Base-by-base conservation (phyloP, 73 alveolate species). In the Tetrahymena borealis region DNA sequence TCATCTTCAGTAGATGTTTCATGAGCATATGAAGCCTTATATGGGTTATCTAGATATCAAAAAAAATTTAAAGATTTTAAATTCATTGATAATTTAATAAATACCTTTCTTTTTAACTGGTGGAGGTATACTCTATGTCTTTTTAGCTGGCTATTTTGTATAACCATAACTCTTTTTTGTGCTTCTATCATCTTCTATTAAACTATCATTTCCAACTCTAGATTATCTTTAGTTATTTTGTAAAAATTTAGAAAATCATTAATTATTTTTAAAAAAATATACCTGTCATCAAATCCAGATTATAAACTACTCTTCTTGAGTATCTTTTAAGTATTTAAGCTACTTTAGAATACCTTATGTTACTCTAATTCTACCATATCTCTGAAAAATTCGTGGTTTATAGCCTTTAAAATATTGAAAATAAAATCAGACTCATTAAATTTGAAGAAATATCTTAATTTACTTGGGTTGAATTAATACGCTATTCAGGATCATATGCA, bases 401-500 rank as follows among this genome's bases (percentile, higher is more conserved):
- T 60, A 24, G 85, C 85, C 85, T 60, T 0, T 20, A 24, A 15
- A 42, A n/a, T 10, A 12, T 42, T n/a, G 18, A n/a, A 18, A 2
- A 20, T 60, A 60, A 15, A 24, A 24, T 60, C 0, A 60, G 3
- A 24, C 0, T 24, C 28, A n/a, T 18, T n/a, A 5, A 13, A 18
- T 43, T 12, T 43, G 28, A n/a, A n/a, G n/a, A n/a, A n/a, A n/a
- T n/a, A n/a, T n/a, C n/a, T 60, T 11, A 0, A n/a, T 60, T 28
- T 60, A 60, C 96, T 93, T 97, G 94, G 33, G 96, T 94, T 7
- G 99, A 99, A 7, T 99, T 97, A 35, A 93, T 95, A 90, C 99
- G 92, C 79, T 98, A 98, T 91, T 98, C 99, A 20, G 99, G 98
- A 85, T 98, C 98, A 96, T 98, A 98, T 11, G 37, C 91, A 7